Evolutionary conservation across 2,329 filamentous ascomycete species (phyloP), one percentile per base, ranked within the genome.

Genomic region (Cladosporium oxysporum): DNA sequence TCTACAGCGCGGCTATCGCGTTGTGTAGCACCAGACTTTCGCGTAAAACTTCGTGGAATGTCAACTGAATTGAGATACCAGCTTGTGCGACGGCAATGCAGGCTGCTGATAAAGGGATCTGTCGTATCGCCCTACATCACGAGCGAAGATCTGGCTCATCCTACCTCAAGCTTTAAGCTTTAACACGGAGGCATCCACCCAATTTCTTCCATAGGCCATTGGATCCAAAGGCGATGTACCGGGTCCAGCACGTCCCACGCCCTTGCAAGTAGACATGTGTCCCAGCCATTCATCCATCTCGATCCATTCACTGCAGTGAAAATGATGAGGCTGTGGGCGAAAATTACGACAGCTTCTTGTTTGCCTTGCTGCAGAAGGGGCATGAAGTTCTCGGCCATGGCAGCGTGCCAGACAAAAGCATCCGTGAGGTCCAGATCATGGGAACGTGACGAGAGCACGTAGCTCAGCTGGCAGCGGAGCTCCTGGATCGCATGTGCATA

Each of bases 191-290:
- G 59, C 29, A 52, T 37, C 59, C 59, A 62, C 18, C 59, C 59
- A 21, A 62, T 62, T 18, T 62, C 59, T 37, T 62, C 59, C 6
- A 62, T 62, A 5, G 59, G 59, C 59, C 59, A 62, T 31, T 62
- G 59, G n/a, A 62, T 52, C 59, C 59, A 62, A 3, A 62, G 21
- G 2, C 59, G 59, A 29, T 62, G 59, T 21, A 52, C 44, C 1
- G 44, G 44, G 12, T 62, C 59, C n/a, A 62, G 16, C 6, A 62
- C 47, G 2, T 62, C 29, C 44, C 47, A 62, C 11, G 47, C 44
- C 23, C 59, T 50, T 21, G 59, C 31, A 31, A 62, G 16, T 1
- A 62, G 59, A 14, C 33, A 52, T n/a, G 59, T 62, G 31, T 62
- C 59, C 59, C 59, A 62, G 7, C 59, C 59, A 52, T 50, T 37